phyloP scores from a whole-genome alignment of 306 rosid species.

The Prinsepia uniflora region DNA sequence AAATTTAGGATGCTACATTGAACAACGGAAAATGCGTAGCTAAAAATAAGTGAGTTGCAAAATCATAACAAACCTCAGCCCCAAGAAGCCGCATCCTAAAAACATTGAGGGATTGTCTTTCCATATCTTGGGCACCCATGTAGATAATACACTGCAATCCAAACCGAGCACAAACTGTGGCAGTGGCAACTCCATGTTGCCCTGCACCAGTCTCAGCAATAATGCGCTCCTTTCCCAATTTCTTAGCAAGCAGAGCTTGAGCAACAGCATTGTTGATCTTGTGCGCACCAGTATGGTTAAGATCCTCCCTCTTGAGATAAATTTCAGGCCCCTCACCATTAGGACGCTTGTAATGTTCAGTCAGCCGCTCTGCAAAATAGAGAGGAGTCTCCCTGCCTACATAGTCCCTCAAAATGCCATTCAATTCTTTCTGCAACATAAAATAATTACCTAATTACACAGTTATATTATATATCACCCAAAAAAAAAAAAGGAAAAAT shows the following conservation, averaged over 20 bases:
- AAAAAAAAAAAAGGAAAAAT: background rate
- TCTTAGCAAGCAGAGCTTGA: slow-evolving; percentile 91
- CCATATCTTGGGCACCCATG: slow-evolving; percentile 99
- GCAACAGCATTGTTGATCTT: slow-evolving; percentile 94
- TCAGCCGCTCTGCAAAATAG: slow-evolving; percentile 90
- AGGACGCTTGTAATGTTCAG: slow-evolving; percentile 73
- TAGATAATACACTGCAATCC: slow-evolving; percentile 82
- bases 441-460: slow-evolving; percentile 15
- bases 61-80: slow-evolving; percentile 71
- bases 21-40: background rate
- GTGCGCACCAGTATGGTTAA: slow-evolving; percentile 97
- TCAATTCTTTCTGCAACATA: slow-evolving; percentile 60
- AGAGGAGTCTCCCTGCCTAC: slow-evolving; percentile 97
- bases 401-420: slow-evolving; percentile 77
- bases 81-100: slow-evolving; percentile 97
- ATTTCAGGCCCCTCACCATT: slow-evolving; percentile 83
- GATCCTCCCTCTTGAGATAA: slow-evolving; percentile 97
- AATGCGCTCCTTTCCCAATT: slow-evolving; percentile 74
- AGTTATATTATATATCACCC: background rate
- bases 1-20: background rate
- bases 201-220: slow-evolving; percentile 99
- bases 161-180: slow-evolving; percentile 93
- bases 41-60: slow-evolving; percentile 12
- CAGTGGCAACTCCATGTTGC: slow-evolving; percentile 98
- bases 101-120: slow-evolving; percentile 90